These are phyloP conservation scores for Tanacetum coccineum DNA, from an alignment of 129 eudicot genomes.

Conservation along the genomic window DNA sequence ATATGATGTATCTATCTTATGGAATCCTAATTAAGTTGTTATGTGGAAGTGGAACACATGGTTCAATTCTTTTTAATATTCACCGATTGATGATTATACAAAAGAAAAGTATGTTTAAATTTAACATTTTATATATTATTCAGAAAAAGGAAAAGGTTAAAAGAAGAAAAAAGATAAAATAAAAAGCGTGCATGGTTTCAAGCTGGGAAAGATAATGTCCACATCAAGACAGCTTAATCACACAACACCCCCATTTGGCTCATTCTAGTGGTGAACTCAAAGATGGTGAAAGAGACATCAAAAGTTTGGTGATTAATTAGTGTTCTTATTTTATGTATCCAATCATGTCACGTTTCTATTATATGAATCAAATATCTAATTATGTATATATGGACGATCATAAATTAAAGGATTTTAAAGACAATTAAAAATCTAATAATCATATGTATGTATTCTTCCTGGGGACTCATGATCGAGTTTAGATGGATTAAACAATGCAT, in stretches of 20 bases:
- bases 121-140: background rate
- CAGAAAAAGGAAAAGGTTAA: background rate
- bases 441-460: too few species aligned
- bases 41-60: too few species aligned
- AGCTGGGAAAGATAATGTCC: constrained; percentile 18
- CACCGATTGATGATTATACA: too few species aligned
- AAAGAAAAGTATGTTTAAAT: too few species aligned
- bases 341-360: background rate
- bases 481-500: too few species aligned
- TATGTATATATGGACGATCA: too few species aligned
- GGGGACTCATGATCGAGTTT: too few species aligned
- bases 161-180: background rate
- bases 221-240: constrained; percentile 36
- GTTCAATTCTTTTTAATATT: too few species aligned
- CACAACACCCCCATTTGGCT: constrained; percentile 22
- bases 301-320: constrained; percentile 22
- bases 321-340: constrained; percentile 9
- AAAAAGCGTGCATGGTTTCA: background rate
- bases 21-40: too few species aligned
- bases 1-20: too few species aligned
- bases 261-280: constrained; percentile 29
- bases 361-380: background rate
- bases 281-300: constrained; percentile 27
- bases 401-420: too few species aligned
- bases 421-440: too few species aligned